phyloP scores from a whole-genome alignment of 495 filamentous ascomycete species.

The Corynascus novoguineensis region DNA sequence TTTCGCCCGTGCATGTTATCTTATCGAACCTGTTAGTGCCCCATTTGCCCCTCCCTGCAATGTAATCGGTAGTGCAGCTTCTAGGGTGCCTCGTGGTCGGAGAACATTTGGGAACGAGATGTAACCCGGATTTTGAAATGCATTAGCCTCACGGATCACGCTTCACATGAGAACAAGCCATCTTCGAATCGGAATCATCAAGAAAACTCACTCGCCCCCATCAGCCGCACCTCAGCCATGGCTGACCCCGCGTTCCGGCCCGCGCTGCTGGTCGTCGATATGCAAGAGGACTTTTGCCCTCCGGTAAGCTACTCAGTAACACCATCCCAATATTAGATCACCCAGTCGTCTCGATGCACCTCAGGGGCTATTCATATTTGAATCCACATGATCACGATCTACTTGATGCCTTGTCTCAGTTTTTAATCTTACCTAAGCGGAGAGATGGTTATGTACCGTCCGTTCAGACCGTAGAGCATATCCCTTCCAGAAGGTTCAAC shows the following conservation, averaged over 20 bases:
- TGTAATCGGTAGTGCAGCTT: neutral
- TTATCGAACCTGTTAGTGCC: conserved; percentile 11
- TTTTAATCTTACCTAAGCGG: too few species aligned
- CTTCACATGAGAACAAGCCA: neutral
- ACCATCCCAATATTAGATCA: neutral
- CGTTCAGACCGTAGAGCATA: too few species aligned
- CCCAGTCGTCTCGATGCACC: neutral
- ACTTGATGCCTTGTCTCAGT: too few species aligned
- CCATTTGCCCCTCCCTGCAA: conserved; percentile 7
- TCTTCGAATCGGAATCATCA: neutral
- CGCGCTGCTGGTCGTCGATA: conserved; percentile 66
- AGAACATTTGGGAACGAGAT: neutral
- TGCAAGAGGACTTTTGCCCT: conserved; percentile 96
- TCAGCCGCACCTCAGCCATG: conserved; percentile 9
- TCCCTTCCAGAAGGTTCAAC: too few species aligned
- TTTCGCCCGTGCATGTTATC: conserved; percentile 5
- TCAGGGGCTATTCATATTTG: neutral
- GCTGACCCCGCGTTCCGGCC: conserved; percentile 30
- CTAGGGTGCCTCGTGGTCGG: neutral
- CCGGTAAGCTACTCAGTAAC: conserved; percentile 56
- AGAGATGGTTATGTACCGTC: too few species aligned
- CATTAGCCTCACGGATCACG: neutral
- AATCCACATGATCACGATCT: neutral
- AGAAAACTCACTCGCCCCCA: neutral
- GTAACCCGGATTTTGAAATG: neutral